Percentiles rank a stretch among this genome's conserved stretches.
Conservation (phyloP, 2,329 filamentous ascomycete species). For the Colletotrichum sp. region DNA sequence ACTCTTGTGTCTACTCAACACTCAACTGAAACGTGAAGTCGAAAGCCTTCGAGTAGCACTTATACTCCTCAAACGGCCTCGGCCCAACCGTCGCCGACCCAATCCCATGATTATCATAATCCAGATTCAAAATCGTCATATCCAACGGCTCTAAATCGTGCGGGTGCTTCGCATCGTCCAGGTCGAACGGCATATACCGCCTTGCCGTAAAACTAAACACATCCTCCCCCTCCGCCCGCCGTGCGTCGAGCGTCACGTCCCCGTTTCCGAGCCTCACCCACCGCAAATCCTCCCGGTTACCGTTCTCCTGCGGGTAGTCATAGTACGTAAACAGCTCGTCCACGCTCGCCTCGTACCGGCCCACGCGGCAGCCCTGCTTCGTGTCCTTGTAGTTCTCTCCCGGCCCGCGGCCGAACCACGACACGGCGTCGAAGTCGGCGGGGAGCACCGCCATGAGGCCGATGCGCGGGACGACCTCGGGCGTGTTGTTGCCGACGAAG, state of each 20-base stretch:
- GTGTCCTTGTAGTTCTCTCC: conserved; percentile 58
- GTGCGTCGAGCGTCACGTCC: conserved; percentile 12
- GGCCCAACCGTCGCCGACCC: conserved; percentile 50
- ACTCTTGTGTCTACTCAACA: neutral
- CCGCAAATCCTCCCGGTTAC: conserved; percentile 54
- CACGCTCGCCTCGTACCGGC: conserved; percentile 37
- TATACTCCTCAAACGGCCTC: conserved; percentile 26
- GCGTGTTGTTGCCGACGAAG: conserved; percentile 41
- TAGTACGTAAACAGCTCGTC: conserved; percentile 51
- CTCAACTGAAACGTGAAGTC: conserved; percentile 30
- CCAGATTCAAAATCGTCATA: conserved; percentile 44
- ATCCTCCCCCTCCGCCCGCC: conserved; percentile 1
- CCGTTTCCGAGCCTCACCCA: conserved; percentile 40
- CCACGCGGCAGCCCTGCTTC: conserved; percentile 49
- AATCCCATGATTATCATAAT: conserved; percentile 47
- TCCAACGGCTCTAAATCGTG: conserved; percentile 47
- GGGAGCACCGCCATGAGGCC: conserved; percentile 48
- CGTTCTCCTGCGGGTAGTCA: conserved; percentile 59
- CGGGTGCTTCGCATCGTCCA: conserved; percentile 47
- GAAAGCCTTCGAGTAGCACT: conserved; percentile 18
- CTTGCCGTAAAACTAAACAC: conserved; percentile 43
- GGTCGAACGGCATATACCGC: conserved; percentile 46
- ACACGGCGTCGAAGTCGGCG: conserved; percentile 23
- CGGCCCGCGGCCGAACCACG: conserved; percentile 59
- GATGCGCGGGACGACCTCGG: conserved; percentile 49